Base-by-base conservation (phyloP, 1,284 basidiomycete genomes). In the Tylopilus sp. region DNA sequence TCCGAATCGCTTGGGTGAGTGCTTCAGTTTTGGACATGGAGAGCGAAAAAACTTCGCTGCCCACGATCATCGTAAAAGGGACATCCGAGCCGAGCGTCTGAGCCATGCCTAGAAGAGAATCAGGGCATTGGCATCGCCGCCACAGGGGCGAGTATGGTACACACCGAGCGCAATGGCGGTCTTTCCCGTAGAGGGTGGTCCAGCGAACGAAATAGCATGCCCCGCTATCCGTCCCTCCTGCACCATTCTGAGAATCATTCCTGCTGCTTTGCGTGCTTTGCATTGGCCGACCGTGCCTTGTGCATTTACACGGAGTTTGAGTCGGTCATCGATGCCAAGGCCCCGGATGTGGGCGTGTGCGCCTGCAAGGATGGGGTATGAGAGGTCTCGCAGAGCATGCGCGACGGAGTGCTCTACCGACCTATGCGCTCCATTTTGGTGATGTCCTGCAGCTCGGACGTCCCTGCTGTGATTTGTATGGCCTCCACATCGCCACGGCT, bases 1-100 rank as follows among this genome's bases (percentile, higher is more conserved):
- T 77, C 61, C 94, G 78, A 72, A 99, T 93, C 0, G 94, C 93
- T 71, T 99, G 95, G 2, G 93, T 98, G 56, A 99, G 80, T 29
- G 94, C 94, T 68, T 99, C 96, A 1, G 96, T 99, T 75, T 97
- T 99, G 38, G 91, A 94, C 92, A 98, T 96, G 63, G 90, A 91
- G 35, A 97, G 78, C 39, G 93, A 96, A 74, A 96, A 99, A 51
- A 99, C 94, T 70, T 99, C 95, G 71, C 91, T 94, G 12, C 88
- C 94, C 28, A 93, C 91, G 61, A 99, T 91, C 82, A 91, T 94
- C 5, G 94, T 97, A 69, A 98, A 99, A 0, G 96, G 95, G 1
- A 98, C 94, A 62, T 97, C 94, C 2, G 85, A 65, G 1, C 95
- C 95, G 11, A 99, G 77, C 2, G 86, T 91, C 70, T 98, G 94